These are phyloP conservation scores for Rhynchosporium graminicola DNA, from an alignment of 2,329 filamentous ascomycete species.

Conservation along the genomic window DNA sequence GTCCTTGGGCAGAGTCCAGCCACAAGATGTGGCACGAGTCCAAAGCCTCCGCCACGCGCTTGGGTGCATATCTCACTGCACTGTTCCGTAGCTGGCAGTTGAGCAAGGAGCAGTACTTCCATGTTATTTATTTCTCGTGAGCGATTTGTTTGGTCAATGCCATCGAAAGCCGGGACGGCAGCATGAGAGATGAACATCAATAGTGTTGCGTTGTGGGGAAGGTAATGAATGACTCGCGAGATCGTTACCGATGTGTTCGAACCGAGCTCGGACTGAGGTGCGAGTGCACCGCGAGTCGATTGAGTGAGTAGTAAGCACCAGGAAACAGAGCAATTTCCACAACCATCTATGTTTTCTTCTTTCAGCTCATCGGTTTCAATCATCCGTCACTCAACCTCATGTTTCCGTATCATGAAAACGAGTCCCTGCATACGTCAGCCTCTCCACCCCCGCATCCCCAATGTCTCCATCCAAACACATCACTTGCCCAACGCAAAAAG, in stretches of 20 bases:
- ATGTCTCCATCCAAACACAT: background rate
- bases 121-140: constrained; percentile 16
- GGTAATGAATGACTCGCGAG: constrained; percentile 14
- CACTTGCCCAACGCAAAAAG: constrained; percentile 8
- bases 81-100: constrained; percentile 1
- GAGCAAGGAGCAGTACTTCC: background rate
- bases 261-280: background rate
- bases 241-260: background rate
- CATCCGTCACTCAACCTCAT: constrained; percentile 1
- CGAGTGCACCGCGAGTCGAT: background rate
- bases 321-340: constrained; percentile 16
- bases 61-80: constrained; percentile 20
- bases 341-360: background rate
- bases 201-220: constrained; percentile 18
- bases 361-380: background rate
- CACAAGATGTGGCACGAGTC: constrained; percentile 10
- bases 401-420: constrained; percentile 1
- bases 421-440: constrained; percentile 18
- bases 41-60: constrained; percentile 18
- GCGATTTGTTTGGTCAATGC: constrained; percentile 22
- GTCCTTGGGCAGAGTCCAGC: background rate
- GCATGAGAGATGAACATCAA: constrained; percentile 16
- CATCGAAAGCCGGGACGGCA: background rate
- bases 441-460: constrained; percentile 22
- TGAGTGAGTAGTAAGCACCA: no score